phyloP scores from a whole-genome alignment of 352 stramenopile genomes.

The Pythium graminicola region DNA sequence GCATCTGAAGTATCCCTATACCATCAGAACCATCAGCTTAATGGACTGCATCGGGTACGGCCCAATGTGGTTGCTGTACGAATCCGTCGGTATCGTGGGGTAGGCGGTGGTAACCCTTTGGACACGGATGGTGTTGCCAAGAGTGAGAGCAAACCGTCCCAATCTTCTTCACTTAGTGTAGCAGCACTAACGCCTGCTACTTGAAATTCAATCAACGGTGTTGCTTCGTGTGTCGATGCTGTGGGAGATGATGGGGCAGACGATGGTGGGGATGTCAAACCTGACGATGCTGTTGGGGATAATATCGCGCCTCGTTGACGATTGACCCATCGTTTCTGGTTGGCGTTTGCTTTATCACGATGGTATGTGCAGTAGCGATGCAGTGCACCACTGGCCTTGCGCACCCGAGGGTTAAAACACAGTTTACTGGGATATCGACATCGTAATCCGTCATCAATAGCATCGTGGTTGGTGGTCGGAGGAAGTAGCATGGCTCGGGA shows the following conservation, averaged over 20 bases:
- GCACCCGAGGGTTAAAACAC: constrained; percentile 20
- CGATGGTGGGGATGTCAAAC: neutral
- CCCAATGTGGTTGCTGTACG: neutral
- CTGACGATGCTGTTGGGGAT: neutral
- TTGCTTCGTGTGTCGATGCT: no score
- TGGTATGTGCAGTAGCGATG: constrained; percentile 25
- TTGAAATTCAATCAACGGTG: no score
- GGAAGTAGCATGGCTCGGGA: neutral
- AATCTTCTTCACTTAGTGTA: constrained; percentile 1
- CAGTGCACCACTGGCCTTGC: constrained; percentile 24
- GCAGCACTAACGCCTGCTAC: no score
- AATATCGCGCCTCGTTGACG: constrained; percentile 12
- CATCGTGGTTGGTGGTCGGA: neutral
- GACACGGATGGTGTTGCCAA: neutral
- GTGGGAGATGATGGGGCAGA: neutral
- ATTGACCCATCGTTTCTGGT: constrained; percentile 25
- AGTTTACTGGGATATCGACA: constrained; percentile 20
- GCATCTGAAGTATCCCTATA: no score
- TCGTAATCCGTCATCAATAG: neutral
- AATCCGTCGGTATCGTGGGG: neutral
- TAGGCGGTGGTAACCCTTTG: no score
- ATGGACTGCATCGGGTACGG: neutral
- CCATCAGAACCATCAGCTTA: no score
- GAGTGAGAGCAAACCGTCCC: neutral
- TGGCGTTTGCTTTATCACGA: constrained; percentile 26